Evolutionary conservation across 225 moss, liverwort and hornwort genomes (phyloP).

Genomic region (Pleurozium schreberi): DNA sequence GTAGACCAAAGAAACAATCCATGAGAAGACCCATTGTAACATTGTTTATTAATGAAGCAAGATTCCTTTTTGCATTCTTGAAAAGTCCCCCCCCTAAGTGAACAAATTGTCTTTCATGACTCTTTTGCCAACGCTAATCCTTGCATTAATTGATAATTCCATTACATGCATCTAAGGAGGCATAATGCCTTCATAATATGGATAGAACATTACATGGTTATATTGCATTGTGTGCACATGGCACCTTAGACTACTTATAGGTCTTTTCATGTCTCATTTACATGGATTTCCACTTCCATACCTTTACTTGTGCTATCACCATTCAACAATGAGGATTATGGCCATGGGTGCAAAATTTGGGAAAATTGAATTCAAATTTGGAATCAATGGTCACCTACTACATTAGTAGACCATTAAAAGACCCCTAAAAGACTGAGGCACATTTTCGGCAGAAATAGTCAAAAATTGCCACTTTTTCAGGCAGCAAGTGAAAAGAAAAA

Average conservation of each 20-base stretch:
- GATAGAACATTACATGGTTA: fast-evolving
- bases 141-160: background rate
- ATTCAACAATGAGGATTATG: background rate
- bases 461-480: too few relatives aligned
- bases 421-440: too few relatives aligned
- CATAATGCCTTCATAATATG: background rate
- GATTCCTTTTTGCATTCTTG: background rate
- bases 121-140: background rate
- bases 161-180: background rate
- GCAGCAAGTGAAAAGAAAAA: too few relatives aligned
- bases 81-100: fast-evolving
- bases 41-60: background rate
- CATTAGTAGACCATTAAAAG: too few relatives aligned
- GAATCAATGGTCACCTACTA: background rate
- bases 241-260: background rate
- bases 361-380: background rate
- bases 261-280: background rate
- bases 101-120: background rate
- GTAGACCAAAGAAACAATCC: background rate
- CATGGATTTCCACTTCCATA: background rate
- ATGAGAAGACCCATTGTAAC: background rate
- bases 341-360: background rate
- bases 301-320: background rate
- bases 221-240: background rate
- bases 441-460: too few relatives aligned